Conservation (phyloP, 1,139 yeast genomes). For the Debaryomyces nepalensis region DNA sequence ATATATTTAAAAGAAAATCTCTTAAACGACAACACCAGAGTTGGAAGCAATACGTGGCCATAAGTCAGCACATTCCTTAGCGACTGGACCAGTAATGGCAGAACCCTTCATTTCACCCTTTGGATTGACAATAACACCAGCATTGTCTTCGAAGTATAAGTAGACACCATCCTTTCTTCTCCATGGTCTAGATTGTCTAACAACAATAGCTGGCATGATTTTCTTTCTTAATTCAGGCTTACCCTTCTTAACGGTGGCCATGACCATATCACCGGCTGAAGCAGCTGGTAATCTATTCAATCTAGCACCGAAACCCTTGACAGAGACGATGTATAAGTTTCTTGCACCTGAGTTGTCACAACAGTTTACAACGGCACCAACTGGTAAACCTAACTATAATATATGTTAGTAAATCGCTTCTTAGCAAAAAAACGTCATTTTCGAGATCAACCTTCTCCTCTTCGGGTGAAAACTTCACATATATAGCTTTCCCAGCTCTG, state of each 20-base stretch:
- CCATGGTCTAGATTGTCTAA: constrained; percentile 99
- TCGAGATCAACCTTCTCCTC: constrained; percentile 11
- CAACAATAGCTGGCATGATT: constrained; percentile 99
- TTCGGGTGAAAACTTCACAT: too few species aligned
- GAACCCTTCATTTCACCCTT: constrained; percentile 99
- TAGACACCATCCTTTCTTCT: constrained; percentile 99
- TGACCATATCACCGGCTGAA: constrained; percentile 99
- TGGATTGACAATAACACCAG: constrained; percentile 99
- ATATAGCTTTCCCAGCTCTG: not conserved
- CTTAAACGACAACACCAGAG: constrained; percentile 99
- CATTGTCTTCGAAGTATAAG: constrained; percentile 99
- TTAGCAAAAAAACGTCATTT: constrained; percentile 29
- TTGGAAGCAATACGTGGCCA: constrained; percentile 99
- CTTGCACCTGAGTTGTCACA: constrained; percentile 99
- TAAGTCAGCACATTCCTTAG: constrained; percentile 99
- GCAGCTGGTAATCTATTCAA: constrained; percentile 99
- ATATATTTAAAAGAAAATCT: constrained; percentile 6
- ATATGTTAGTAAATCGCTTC: constrained; percentile 31
- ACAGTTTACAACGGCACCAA: constrained; percentile 99
- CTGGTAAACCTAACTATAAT: constrained; percentile 87
- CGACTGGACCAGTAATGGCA: constrained; percentile 99
- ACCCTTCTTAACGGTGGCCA: constrained; percentile 99
- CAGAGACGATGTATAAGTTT: constrained; percentile 98
- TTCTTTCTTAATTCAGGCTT: constrained; percentile 99
- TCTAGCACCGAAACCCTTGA: constrained; percentile 99